A percentile compares a stretch with the other conserved stretches of the same genome.
phyloP scores from a whole-genome alignment of 306 rosid genomes.

The Rubus idaeus region DNA sequence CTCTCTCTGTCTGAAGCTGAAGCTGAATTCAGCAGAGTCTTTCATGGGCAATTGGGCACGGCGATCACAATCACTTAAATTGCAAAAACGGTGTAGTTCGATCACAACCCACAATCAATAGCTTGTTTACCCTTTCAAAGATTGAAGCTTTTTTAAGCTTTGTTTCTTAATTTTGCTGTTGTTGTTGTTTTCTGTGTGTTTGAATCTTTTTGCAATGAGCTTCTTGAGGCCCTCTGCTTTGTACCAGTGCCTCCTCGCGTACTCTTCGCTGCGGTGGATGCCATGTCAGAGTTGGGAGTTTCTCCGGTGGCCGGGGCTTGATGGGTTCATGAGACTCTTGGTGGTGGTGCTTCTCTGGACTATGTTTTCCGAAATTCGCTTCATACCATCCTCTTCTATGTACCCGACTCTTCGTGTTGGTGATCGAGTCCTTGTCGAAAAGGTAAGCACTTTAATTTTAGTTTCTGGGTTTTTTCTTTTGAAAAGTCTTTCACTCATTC shows the following conservation, averaged over 20 bases:
- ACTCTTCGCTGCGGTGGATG: constrained; percentile 61
- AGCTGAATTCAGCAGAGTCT: constrained; percentile 15
- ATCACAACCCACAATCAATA: constrained; percentile 13
- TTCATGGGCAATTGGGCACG: constrained; percentile 6
- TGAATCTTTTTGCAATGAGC: constrained; percentile 42
- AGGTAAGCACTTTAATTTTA: constrained; percentile 32
- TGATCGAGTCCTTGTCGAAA: constrained; percentile 75
- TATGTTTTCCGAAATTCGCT: constrained; percentile 60
- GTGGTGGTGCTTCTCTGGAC: constrained; percentile 75
- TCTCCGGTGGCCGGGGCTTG: constrained; percentile 80
- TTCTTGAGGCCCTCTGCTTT: constrained; percentile 68
- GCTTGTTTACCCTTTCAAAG: constrained; percentile 14
- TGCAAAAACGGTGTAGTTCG: constrained; percentile 1
- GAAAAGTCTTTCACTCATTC: background rate
- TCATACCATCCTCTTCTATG: constrained; percentile 85
- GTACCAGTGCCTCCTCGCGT: constrained; percentile 38
- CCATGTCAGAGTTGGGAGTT: constrained; percentile 79
- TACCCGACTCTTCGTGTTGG: constrained; percentile 76
- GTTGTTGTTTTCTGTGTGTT: constrained; percentile 9
- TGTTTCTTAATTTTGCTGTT: background rate
- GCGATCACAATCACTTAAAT: constrained; percentile 18
- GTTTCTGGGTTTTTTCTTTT: background rate
- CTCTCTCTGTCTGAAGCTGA: constrained; percentile 1
- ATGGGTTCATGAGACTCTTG: constrained; percentile 61
- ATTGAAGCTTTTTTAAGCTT: background rate